Conservation (phyloP, 306 rosid species). For the Sechiopsis laciniata region DNA sequence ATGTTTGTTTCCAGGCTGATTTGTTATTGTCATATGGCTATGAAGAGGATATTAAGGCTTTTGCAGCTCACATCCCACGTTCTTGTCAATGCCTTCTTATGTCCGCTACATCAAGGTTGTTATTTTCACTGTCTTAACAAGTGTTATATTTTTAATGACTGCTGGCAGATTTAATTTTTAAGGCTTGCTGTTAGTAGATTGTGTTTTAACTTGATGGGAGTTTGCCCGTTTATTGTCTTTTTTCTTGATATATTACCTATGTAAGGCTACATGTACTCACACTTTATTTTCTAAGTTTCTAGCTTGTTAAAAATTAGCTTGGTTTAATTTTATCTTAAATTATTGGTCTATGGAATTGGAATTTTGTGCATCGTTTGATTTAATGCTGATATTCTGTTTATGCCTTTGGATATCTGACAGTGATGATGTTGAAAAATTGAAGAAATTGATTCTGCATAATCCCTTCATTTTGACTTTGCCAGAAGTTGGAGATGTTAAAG, state of each 20-base stretch:
- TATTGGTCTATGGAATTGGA: neutral
- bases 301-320: no score
- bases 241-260: neutral
- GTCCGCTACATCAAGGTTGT: conserved; percentile 95
- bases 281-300: neutral
- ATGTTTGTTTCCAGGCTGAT: conserved; percentile 67
- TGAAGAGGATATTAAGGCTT: conserved; percentile 77
- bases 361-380: conserved; percentile 2
- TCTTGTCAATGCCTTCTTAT: conserved; percentile 91
- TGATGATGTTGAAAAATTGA: conserved; percentile 82
- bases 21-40: conserved; percentile 86
- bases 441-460: conserved; percentile 86
- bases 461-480: conserved; percentile 82
- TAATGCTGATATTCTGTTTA: conserved; percentile 22
- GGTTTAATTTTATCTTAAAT: neutral
- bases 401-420: conserved; percentile 39
- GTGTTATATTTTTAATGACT: neutral
- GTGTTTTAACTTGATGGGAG: neutral
- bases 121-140: conserved; percentile 20
- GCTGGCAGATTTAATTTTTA: neutral
- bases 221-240: neutral
- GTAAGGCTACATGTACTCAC: neutral
- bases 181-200: neutral
- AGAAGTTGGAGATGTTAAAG: conserved; percentile 68
- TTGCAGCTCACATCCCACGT: conserved; percentile 71